Evolutionary conservation across 257 asterid species (phyloP), one percentile per base, ranked within the genome.

Genomic region (Salvia hispanica): DNA sequence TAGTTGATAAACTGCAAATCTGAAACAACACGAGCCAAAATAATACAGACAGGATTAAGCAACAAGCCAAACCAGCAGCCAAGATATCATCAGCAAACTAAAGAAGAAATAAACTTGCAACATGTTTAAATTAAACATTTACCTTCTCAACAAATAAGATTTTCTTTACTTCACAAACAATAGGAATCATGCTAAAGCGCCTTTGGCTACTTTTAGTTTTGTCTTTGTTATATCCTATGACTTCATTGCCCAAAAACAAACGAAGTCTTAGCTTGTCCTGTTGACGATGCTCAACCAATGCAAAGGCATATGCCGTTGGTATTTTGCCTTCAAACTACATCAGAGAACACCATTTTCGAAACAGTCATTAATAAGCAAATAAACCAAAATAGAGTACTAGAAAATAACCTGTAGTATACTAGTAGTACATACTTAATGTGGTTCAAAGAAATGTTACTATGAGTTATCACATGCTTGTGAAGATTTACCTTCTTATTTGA

Each of bases 1-100:
- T 91, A 73, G 97, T 94, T 66, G 99, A 94, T 77, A 94, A 83
- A 73, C 95, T 89, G 88, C 96, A 86, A 46, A 94, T 79, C 99
- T 94, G 85, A 50, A 74, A 72, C 64, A 69, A 33, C 69, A 66
- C 45, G 69, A 63, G 51, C 62, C 50, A 57, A 53, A 12, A 25
- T 53, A 18, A 73, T 48, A 33, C 43, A 47, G 36, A 67, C 47
- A 43, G 53, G 55, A 46, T 69, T 8, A 67, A 39, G 63, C 75
- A 69, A 74, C 57, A 78, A 53, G n/a, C 43, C 25, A 62, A 25
- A n/a, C 51, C 68, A 73, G 44, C 25, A 43, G 51, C 62, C 64
- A 50, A 71, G 63, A 51, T 33, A 68, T 42, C 50, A 65, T 14
- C 28, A 57, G 52, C 25, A 61, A 28, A 46, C 13, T 47, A 62